Conservation (phyloP, 495 filamentous ascomycete genomes). For the Tuber calosporum region DNA sequence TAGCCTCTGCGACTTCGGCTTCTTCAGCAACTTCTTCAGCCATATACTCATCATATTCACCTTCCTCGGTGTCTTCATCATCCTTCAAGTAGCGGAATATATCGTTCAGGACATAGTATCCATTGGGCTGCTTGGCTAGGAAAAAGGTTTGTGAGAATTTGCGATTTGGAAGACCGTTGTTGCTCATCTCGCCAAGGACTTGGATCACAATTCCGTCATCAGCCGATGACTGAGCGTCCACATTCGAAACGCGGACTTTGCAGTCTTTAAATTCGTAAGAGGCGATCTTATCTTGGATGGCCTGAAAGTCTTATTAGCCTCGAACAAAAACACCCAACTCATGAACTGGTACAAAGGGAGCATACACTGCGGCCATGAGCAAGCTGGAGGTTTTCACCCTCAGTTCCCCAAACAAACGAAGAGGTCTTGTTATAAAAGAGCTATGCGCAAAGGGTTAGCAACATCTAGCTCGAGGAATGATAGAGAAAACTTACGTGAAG, state of each 20-base stretch:
- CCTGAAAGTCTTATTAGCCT: conserved; percentile 47
- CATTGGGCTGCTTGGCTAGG: conserved; percentile 88
- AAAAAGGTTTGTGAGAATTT: conserved; percentile 99
- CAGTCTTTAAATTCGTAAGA: conserved; percentile 89
- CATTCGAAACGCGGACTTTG: conserved; percentile 96
- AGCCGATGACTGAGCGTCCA: conserved; percentile 88
- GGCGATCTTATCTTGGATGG: conserved; percentile 89
- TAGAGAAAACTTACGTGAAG: conserved; percentile 60
- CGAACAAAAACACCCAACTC: not conserved
- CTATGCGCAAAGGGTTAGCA: conserved; percentile 43
- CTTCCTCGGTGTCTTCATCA: conserved; percentile 61
- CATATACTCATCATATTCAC: conserved; percentile 50
- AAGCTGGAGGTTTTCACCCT: conserved; percentile 77
- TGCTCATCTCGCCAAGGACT: conserved; percentile 96
- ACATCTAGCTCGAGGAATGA: not conserved
- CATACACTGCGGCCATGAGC: conserved; percentile 77
- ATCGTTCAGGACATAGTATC: conserved; percentile 97
- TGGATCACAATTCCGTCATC: conserved; percentile 83
- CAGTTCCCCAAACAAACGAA: conserved; percentile 74
- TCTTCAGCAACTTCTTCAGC: conserved; percentile 45
- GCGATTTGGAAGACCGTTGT: conserved; percentile 77
- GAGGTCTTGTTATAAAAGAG: conserved; percentile 78
- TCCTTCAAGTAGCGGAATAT: conserved; percentile 88
- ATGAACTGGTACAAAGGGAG: conserved; percentile 19
- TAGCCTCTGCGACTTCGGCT: conserved; percentile 49